Evolutionary conservation across 129 eudicot species (phyloP).

Genomic region (Gnaphalium uliginosum): DNA sequence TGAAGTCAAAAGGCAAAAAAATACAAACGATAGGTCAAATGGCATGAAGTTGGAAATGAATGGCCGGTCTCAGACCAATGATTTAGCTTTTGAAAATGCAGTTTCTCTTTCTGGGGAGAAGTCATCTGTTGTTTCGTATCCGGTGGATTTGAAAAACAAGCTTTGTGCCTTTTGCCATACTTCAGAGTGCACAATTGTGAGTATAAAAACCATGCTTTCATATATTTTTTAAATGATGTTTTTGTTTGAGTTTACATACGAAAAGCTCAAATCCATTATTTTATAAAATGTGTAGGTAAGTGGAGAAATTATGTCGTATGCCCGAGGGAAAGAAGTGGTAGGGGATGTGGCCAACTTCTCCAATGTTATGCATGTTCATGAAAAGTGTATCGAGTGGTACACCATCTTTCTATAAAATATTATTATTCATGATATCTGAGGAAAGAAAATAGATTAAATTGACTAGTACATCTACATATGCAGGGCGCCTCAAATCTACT

Average conservation of each 20-base stretch:
- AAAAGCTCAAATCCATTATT: constrained; percentile 4
- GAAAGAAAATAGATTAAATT: neutral
- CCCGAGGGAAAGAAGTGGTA: constrained; percentile 56
- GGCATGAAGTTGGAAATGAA: constrained; percentile 23
- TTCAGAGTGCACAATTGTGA: constrained; percentile 56
- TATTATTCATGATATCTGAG: neutral
- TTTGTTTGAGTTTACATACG: neutral
- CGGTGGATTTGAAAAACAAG: constrained; percentile 5
- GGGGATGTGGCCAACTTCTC: constrained; percentile 37
- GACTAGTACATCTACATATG: constrained; percentile 3
- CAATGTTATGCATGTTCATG: constrained; percentile 58
- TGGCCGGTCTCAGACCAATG: constrained; percentile 19
- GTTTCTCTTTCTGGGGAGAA: constrained; percentile 28
- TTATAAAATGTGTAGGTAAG: constrained; percentile 50
- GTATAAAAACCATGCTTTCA: constrained; percentile 7
- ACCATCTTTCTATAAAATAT: neutral
- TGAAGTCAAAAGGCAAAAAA: constrained; percentile 68
- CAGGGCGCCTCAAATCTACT: constrained; percentile 84
- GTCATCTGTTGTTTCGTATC: constrained; percentile 23
- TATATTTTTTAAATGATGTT: neutral
- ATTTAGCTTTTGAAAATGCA: constrained; percentile 15
- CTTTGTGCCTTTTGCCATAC: constrained; percentile 86
- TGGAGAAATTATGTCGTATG: constrained; percentile 71
- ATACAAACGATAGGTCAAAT: constrained; percentile 20
- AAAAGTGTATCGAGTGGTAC: constrained; percentile 75